Evolutionary conservation across 2,329 filamentous ascomycete species (phyloP).

Genomic region (Fusarium dimerum): DNA sequence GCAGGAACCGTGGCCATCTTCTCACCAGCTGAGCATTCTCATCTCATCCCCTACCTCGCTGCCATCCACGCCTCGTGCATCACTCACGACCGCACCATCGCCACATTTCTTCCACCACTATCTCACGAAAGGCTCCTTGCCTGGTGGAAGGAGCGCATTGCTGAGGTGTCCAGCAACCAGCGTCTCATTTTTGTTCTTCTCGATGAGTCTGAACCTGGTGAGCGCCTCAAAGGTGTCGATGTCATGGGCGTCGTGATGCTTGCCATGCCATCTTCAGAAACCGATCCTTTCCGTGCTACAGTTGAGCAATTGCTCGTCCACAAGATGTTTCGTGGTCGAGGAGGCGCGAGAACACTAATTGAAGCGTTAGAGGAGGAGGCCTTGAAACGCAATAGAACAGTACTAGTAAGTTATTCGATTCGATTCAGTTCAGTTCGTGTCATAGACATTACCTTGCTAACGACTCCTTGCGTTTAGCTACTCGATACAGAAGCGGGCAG

Average conservation of each 20-base stretch:
- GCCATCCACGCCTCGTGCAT: slow-evolving; percentile 61
- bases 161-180: slow-evolving; percentile 45
- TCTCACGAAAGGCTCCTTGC: slow-evolving; percentile 54
- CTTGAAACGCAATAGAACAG: slow-evolving; percentile 44
- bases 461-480: slow-evolving; percentile 37
- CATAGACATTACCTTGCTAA: not conserved
- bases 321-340: slow-evolving; percentile 49
- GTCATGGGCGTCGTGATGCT: slow-evolving; percentile 60
- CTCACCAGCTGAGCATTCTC: slow-evolving; percentile 45
- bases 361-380: slow-evolving; percentile 57
- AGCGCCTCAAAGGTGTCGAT: slow-evolving; percentile 43
- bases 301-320: slow-evolving; percentile 62
- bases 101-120: slow-evolving; percentile 61
- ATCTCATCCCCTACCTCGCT: slow-evolving; percentile 58
- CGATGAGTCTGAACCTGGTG: slow-evolving; percentile 33
- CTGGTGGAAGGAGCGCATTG: slow-evolving; percentile 58
- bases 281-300: slow-evolving; percentile 53
- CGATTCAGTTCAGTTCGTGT: not conserved
- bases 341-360: slow-evolving; percentile 55
- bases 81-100: slow-evolving; percentile 55
- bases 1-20: slow-evolving; percentile 45
- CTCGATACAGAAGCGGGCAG: slow-evolving; percentile 55
- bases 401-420: slow-evolving; percentile 49
- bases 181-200: slow-evolving; percentile 57
- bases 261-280: slow-evolving; percentile 52